These are phyloP conservation scores for Pleurotus salmoneostramineus DNA, from an alignment of 768 basidiomycete genomes.

Conservation along the genomic window DNA sequence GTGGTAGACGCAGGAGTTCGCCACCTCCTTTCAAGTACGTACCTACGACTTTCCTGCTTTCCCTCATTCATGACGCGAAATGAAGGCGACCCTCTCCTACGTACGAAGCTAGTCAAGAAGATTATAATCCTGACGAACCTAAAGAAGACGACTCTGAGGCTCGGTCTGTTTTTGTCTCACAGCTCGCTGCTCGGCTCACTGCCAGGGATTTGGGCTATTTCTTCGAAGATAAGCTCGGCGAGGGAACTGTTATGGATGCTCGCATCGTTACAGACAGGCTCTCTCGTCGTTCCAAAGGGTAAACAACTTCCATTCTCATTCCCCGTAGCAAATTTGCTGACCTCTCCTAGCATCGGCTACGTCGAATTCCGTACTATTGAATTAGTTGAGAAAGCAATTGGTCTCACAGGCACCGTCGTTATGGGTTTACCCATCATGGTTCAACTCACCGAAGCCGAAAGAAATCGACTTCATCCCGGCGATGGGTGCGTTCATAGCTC, in stretches of 20 bases:
- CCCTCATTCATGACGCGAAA: constrained; percentile 8
- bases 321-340: neutral
- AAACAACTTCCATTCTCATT: constrained; percentile 17
- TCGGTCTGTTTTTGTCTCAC: constrained; percentile 97
- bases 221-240: constrained; percentile 96
- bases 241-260: constrained; percentile 92
- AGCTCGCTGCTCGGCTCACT: constrained; percentile 94
- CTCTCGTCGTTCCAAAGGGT: constrained; percentile 98
- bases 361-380: constrained; percentile 94
- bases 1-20: constrained; percentile 33
- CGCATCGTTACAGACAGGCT: constrained; percentile 94
- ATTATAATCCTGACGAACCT: constrained; percentile 81
- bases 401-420: constrained; percentile 89
- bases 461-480: constrained; percentile 85
- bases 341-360: constrained; percentile 81
- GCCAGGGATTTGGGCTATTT: constrained; percentile 97
- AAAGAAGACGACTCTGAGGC: constrained; percentile 97
- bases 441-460: constrained; percentile 94
- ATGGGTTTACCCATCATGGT: constrained; percentile 98
- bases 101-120: constrained; percentile 67
- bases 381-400: constrained; percentile 86
- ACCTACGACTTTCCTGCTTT: constrained; percentile 4
- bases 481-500: constrained; percentile 60
- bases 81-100: constrained; percentile 66
- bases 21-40: constrained; percentile 46